Conservation (phyloP, 495 filamentous ascomycete genomes). For the Annulohypoxylon maeteangense region DNA sequence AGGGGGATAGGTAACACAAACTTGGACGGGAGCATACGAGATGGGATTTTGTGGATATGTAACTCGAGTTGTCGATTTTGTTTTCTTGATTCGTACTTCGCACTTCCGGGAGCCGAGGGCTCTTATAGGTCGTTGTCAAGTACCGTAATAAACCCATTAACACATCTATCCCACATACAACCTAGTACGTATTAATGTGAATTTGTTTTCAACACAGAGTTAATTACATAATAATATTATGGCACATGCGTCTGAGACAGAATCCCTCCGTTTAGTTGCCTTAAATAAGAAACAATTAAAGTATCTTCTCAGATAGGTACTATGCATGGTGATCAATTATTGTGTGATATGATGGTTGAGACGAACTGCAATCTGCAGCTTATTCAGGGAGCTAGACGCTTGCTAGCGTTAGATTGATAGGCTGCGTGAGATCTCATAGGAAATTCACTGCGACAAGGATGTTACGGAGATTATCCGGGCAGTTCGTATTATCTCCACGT, state of each 20-base stretch:
- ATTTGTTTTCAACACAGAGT: too few species aligned
- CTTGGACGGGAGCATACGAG: constrained; percentile 32
- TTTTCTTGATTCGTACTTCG: constrained; percentile 1
- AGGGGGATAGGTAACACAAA: constrained; percentile 21
- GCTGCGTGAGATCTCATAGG: background rate
- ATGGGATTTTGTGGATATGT: constrained; percentile 35
- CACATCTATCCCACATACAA: background rate
- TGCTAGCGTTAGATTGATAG: background rate
- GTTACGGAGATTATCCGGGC: constrained; percentile 24
- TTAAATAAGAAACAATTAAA: background rate
- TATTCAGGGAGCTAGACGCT: background rate
- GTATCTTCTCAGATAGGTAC: background rate
- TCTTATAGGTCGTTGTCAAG: constrained; percentile 27
- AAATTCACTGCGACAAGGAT: constrained; percentile 6
- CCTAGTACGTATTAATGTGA: background rate
- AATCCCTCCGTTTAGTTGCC: background rate
- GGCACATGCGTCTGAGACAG: background rate
- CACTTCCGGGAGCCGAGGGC: constrained; percentile 17
- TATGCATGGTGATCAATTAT: constrained; percentile 3
- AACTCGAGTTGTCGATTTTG: constrained; percentile 17
- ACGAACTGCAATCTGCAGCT: background rate
- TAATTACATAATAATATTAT: too few species aligned
- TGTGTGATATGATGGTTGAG: background rate
- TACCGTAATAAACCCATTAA: constrained; percentile 25
- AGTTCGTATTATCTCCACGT: constrained; percentile 14